Evolutionary conservation across 805 yeast genomes (phyloP), one percentile per base, ranked within the genome.

Genomic region (Cyberlindnera suaveolens): DNA sequence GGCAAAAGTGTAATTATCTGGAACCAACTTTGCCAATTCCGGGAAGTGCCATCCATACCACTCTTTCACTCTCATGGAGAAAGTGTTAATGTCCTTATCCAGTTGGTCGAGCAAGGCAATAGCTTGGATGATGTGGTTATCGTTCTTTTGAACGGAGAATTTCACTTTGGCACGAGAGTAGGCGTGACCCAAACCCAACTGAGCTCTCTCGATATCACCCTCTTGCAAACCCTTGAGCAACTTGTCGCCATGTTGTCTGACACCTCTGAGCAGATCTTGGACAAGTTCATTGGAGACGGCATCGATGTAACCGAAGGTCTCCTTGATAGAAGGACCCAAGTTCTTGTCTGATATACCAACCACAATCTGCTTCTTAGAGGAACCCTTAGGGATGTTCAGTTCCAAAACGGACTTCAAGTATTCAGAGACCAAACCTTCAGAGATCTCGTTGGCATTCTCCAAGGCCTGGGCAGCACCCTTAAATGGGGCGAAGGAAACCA

Each of bases 31-130:
- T 65, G 95, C 99, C 61, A 93, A 78, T 56, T 91, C 75, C 40
- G 99, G 97, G 72, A 91, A 91, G 70, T 91, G 99, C 99, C 99
- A 91, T 54, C 99, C 98, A 70, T 91, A 91, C 99, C 99, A 91
- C 73, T 91, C 99, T 73, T 91, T 93, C 68, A 90, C 82, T 74
- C 99, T 82, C 99, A 91, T 91, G 56, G 98, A 96, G 63, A 90
- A 91, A 44, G 97, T 93, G 72, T 91, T 91, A 61, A 91, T 79
- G 68, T 91, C 99, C 72, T 91, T 91, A 72, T 91, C 99, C 57
- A 91, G 77, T 63, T 91, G 97, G 63, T 91, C 99, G 61, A 91
- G 77, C 52, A 91, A 74, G 16, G 98, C 96, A 68, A 93, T 93
- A 41, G 99, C 96, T 75, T 93, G 99, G 65, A 93, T 93, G 64